phyloP scores from a whole-genome alignment of 352 stramenopile genomes.

The Phytopythium vexans region DNA sequence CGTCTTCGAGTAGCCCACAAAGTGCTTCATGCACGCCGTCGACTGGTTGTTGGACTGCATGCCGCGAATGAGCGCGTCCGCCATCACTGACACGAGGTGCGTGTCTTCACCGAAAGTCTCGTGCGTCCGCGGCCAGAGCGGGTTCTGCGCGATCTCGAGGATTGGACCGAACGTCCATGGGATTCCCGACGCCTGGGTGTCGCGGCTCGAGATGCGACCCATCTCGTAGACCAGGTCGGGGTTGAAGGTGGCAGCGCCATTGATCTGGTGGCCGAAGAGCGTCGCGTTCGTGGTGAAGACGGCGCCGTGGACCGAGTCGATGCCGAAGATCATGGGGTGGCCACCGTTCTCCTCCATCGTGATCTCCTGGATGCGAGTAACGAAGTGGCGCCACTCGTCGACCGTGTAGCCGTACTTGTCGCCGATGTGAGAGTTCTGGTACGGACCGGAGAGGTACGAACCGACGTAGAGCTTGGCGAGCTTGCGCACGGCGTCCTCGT shows the following conservation, averaged over 20 bases:
- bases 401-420: conserved; percentile 47
- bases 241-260: conserved; percentile 87
- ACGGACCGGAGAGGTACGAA: conserved; percentile 82
- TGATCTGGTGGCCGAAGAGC: conserved; percentile 88
- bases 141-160: conserved; percentile 78
- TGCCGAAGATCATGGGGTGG: conserved; percentile 79
- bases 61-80: conserved; percentile 56
- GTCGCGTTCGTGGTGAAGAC: conserved; percentile 79
- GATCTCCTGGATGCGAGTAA: conserved; percentile 72
- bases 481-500: conserved; percentile 42
- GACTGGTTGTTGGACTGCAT: conserved; percentile 66
- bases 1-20: conserved; percentile 79
- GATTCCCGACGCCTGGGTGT: conserved; percentile 85
- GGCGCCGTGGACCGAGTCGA: conserved; percentile 88
- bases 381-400: conserved; percentile 60
- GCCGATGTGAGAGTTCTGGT: conserved; percentile 15
- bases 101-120: conserved; percentile 93
- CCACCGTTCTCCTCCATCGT: conserved; percentile 56
- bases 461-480: conserved; percentile 76
- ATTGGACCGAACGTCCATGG: conserved; percentile 89
- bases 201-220: conserved; percentile 62
- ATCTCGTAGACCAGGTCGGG: conserved; percentile 57
- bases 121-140: conserved; percentile 83
- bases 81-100: conserved; percentile 70
- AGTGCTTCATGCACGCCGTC: conserved; percentile 86